Percentiles rank a stretch among this genome's conserved stretches.
Conservation (phyloP, 768 basidiomycete species). For the Phanerochaete carnosa region DNA sequence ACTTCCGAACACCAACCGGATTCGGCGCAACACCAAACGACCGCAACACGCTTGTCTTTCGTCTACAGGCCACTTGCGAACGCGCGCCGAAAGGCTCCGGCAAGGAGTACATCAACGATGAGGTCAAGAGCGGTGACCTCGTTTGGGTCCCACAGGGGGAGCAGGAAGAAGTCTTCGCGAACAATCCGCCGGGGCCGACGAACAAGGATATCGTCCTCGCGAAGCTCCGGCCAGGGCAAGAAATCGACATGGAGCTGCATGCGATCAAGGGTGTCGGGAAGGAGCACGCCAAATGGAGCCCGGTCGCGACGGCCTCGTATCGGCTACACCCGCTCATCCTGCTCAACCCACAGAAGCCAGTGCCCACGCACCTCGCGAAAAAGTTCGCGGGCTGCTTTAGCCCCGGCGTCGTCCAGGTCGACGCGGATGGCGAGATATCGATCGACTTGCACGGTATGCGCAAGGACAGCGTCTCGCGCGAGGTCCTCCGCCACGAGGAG, state of each 20-base stretch:
- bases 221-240: conserved; percentile 90
- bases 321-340: conserved; percentile 84
- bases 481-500: conserved; percentile 90
- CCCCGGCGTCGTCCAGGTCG: conserved; percentile 69
- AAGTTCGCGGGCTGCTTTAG: conserved; percentile 91
- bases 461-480: conserved; percentile 86
- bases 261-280: conserved; percentile 91
- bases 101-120: conserved; percentile 19
- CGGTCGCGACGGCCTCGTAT: conserved; percentile 98
- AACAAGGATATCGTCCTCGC: conserved; percentile 84
- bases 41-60: conserved; percentile 88
- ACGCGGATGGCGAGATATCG: conserved; percentile 55
- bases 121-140: conserved; percentile 60
- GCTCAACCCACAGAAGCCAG: conserved; percentile 64
- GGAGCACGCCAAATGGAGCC: conserved; percentile 95
- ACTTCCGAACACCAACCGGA: conserved; percentile 39
- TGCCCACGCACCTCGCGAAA: conserved; percentile 71
- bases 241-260: conserved; percentile 80
- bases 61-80: conserved; percentile 61
- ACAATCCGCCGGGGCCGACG: conserved; percentile 56
- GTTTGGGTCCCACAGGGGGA: conserved; percentile 82
- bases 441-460: conserved; percentile 67
- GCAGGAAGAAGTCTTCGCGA: conserved; percentile 59
- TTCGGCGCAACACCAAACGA: conserved; percentile 71
- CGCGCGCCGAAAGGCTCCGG: conserved; percentile 43